Evolutionary conservation across 164 flowering plant genomes (phyloP), one percentile per base, ranked within the genome.

Genomic region (Vitis cinerea): DNA sequence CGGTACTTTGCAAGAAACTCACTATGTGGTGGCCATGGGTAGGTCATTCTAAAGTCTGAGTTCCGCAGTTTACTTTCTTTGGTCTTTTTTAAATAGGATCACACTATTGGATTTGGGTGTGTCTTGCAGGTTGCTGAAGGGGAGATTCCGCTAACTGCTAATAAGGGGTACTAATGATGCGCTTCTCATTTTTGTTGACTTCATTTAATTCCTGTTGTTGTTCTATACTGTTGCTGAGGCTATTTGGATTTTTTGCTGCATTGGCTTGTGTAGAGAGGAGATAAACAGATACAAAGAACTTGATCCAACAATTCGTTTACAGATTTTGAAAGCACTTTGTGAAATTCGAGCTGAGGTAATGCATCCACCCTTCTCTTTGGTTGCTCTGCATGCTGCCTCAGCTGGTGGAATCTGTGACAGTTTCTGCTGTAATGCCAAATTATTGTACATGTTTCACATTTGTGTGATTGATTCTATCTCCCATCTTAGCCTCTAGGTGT

Each of bases 21-120:
- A 71, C 73, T 53, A 8, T 37, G 27, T 94, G 97, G 97, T 94
- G 97, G 98, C 85, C 87, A 29, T 92, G 97, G 98, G 98, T 94
- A 78, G 75, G 93, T 75, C 52, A 66, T 66, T 72, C 14, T 61
- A 61, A 64, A 9, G 14, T 1, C 67, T 8, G 10, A 12, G 13
- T 10, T 17, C 8, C 5, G 44, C 44, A 14, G 52, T 62, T 67
- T 14, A 19, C 50, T 72, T 44, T 19, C 13, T 13, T 16, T 23
- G 14, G 37, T 27, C 59, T n/a, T 9, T 17, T 59, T 12, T 1
- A n/a, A 48, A 15, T 16, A 48, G 29, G 53, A 37, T 50, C 17
- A 12, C 31, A 1, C 60, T 44, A 30, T 50, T n/a, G 14, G 9
- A 3, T 9, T 52, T 54, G 1, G 6, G 49, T 58, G 27, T 52